Percentiles rank a stretch among this genome's conserved stretches.
These are phyloP conservation scores for Penicillium ochrochloron DNA, from an alignment of 495 filamentous ascomycete genomes.

Conservation along the genomic window DNA sequence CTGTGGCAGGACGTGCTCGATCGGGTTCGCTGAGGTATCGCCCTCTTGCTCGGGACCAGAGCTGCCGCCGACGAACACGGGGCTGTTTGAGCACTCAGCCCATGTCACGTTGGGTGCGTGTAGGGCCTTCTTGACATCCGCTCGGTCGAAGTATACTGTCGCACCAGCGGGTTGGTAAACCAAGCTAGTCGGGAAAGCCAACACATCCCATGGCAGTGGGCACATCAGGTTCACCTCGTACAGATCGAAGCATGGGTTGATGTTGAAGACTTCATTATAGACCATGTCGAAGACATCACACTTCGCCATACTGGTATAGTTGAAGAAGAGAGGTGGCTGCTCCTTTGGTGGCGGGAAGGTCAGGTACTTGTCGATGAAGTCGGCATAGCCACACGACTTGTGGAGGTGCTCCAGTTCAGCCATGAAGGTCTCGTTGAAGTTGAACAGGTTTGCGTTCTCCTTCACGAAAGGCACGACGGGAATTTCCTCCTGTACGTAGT, in stretches of 20 bases:
- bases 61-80: constrained; percentile 51
- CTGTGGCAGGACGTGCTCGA: constrained; percentile 57
- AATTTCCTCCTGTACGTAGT: constrained; percentile 45
- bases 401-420: constrained; percentile 51
- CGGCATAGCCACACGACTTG: constrained; percentile 59
- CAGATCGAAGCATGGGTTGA: constrained; percentile 67
- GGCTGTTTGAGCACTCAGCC: constrained; percentile 43
- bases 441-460: constrained; percentile 58
- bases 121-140: constrained; percentile 62
- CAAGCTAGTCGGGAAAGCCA: constrained; percentile 50
- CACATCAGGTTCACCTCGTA: constrained; percentile 58
- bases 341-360: constrained; percentile 55
- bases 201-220: constrained; percentile 51
- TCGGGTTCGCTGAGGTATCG: constrained; percentile 47
- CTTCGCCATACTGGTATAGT: constrained; percentile 34
- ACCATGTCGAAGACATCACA: constrained; percentile 60
- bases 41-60: constrained; percentile 43
- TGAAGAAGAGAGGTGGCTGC: constrained; percentile 44
- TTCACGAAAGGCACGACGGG: constrained; percentile 54
- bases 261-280: constrained; percentile 46
- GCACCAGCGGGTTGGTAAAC: constrained; percentile 47
- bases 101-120: constrained; percentile 57
- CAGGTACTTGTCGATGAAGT: constrained; percentile 60
- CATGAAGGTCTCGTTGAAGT: constrained; percentile 60
- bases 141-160: constrained; percentile 60